Evolutionary conservation across 345 rosid species (phyloP).

Genomic region (Euphorbia pulcherrima): DNA sequence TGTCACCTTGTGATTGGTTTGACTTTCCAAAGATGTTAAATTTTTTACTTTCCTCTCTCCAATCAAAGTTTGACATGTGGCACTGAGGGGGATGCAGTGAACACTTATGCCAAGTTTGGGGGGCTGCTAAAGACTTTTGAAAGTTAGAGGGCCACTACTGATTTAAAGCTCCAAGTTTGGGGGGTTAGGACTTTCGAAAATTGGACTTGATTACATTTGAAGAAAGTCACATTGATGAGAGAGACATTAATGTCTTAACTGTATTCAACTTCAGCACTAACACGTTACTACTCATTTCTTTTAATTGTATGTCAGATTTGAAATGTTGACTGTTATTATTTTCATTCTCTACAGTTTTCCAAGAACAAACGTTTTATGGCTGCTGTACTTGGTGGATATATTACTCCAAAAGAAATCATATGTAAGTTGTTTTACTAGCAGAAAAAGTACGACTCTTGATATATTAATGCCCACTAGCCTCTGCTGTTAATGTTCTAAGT

Average conservation of each 20-base stretch:
- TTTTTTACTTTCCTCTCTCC: too few species aligned
- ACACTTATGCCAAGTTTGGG: too few species aligned
- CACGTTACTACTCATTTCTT: neutral
- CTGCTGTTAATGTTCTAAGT: slow-evolving; percentile 1
- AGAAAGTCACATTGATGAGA: neutral
- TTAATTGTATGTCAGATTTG: neutral
- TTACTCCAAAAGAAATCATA: slow-evolving; percentile 80
- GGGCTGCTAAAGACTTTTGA: too few species aligned
- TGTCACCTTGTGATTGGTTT: too few species aligned
- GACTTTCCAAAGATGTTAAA: too few species aligned
- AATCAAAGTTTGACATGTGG: too few species aligned
- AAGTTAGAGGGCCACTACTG: too few species aligned
- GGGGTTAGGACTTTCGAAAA: too few species aligned
- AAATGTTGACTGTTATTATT: slow-evolving; percentile 4
- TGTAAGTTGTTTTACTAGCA: slow-evolving; percentile 45
- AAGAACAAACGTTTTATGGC: slow-evolving; percentile 83
- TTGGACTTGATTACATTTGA: neutral
- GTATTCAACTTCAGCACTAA: neutral
- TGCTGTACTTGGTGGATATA: slow-evolving; percentile 76
- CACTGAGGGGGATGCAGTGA: too few species aligned
- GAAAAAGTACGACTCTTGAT: neutral
- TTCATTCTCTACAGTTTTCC: slow-evolving; percentile 57
- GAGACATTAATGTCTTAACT: neutral
- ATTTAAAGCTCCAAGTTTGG: too few species aligned
- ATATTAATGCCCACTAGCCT: neutral